phyloP scores from a whole-genome alignment of 1,139 yeast genomes.

The Pichia sp. region DNA sequence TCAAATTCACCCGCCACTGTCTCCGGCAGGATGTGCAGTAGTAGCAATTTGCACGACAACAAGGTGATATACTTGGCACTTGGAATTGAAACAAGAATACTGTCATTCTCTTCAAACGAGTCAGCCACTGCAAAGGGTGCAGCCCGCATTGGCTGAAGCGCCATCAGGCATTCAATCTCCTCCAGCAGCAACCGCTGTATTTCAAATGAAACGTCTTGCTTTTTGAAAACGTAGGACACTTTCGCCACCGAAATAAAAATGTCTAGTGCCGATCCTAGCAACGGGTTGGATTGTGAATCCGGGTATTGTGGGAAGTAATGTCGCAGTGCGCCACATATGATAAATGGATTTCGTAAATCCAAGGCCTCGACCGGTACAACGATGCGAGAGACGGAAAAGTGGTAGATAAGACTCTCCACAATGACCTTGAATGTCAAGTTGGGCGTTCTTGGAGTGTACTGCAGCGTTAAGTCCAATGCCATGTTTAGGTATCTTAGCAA shows the following conservation, averaged over 20 bases:
- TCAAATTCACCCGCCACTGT: neutral
- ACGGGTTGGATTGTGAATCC: neutral
- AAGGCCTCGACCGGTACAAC: neutral
- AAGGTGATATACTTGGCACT: neutral
- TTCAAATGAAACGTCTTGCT: neutral
- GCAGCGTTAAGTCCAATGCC: neutral
- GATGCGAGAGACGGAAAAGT: slow-evolving; percentile 6
- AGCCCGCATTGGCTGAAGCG: neutral
- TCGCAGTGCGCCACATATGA: slow-evolving; percentile 1
- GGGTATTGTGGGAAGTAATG: neutral
- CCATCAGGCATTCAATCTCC: neutral
- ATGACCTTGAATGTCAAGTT: neutral
- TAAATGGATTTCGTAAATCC: neutral
- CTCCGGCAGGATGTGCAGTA: neutral
- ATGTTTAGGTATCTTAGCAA: neutral
- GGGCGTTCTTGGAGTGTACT: neutral
- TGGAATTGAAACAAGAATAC: neutral
- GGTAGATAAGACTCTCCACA: slow-evolving; percentile 8
- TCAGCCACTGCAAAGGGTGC: neutral
- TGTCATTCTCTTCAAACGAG: neutral
- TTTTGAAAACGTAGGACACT: slow-evolving; percentile 5
- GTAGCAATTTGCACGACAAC: slow-evolving; percentile 1
- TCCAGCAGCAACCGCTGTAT: neutral
- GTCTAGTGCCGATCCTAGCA: slow-evolving; percentile 1
- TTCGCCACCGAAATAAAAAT: slow-evolving; percentile 3